Conservation (phyloP, 2,329 filamentous ascomycete genomes). For the Fusarium equiseti region DNA sequence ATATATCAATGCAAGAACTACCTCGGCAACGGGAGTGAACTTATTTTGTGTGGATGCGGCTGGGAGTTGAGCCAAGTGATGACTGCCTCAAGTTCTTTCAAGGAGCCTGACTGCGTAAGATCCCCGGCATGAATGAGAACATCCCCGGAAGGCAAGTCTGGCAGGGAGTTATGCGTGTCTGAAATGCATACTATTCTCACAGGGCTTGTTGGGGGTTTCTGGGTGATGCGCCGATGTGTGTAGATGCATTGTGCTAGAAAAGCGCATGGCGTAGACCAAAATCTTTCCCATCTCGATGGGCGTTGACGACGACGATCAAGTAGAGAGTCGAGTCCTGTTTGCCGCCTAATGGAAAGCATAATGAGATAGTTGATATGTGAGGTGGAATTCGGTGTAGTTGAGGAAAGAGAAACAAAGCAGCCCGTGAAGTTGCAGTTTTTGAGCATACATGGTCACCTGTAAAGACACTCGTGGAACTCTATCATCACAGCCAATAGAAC, state of each 20-base stretch:
- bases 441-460: conserved; percentile 6
- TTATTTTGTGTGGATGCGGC: conserved; percentile 56
- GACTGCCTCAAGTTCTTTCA: conserved; percentile 54
- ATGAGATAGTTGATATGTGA: not conserved
- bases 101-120: conserved; percentile 59
- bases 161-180: conserved; percentile 58
- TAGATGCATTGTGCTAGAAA: conserved; percentile 21
- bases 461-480: not conserved
- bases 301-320: conserved; percentile 12
- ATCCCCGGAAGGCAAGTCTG: conserved; percentile 56
- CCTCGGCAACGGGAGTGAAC: not conserved
- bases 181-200: conserved; percentile 57
- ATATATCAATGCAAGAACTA: not conserved
- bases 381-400: not conserved
- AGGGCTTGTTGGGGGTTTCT: conserved; percentile 1
- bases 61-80: conserved; percentile 58
- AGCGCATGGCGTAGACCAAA: conserved; percentile 8
- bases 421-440: not conserved
- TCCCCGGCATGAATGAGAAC: conserved; percentile 63
- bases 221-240: not conserved
- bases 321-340: conserved; percentile 7
- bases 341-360: conserved; percentile 5
- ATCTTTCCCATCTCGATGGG: conserved; percentile 15
- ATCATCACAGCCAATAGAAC: not conserved
- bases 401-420: not conserved